Evolutionary conservation across 495 filamentous ascomycete genomes (phyloP), one percentile per base, ranked within the genome.

Genomic region (Daldinia vernicosa): DNA sequence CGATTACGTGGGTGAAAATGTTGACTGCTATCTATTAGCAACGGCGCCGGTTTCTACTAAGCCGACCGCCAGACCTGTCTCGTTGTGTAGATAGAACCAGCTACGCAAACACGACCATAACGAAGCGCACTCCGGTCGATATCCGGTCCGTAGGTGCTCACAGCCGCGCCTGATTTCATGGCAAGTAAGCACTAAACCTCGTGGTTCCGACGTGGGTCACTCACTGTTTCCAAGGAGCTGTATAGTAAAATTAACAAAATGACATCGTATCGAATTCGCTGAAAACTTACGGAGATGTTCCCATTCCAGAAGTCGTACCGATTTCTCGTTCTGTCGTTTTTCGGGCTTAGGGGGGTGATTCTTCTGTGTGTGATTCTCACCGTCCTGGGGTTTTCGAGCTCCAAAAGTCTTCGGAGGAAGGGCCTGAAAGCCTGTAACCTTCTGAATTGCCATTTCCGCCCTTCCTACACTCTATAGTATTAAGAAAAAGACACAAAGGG

Each of bases 1-100:
- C 85, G 50, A 86, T 7, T 19, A 47, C 43, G 43, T 47, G 43
- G 4, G 43, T 47, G 8, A 47, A 24, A 24, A 47, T 47, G 11
- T 47, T 47, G 24, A 47, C 43, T 47, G 1, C 3, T 3, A 3
- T 4, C 19, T 24, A 0, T 47, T 4, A 47, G 43, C 2, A 22
- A 47, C 0, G 9, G 11, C 43, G 24, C 9, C 2, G 24, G 1
- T 22, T 8, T 14, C 17, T 11, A 24, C 19, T 24, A 47, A 8
- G 43, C 19, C 8, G 5, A 12, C 19, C 3, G 4, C 8, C 43
- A 12, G 17, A 47, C 43, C 17, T 11, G 43, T 47, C 43, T 47
- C 43, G 5, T 47, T 47, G 8, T 86, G 84, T 5, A 84, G 33
- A 66, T 83, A 81, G 14, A 66, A 65, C 70, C 78, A 80, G 60